These are phyloP conservation scores for Citrus glauca DNA, from an alignment of 345 rosid species.

Conservation along the genomic window DNA sequence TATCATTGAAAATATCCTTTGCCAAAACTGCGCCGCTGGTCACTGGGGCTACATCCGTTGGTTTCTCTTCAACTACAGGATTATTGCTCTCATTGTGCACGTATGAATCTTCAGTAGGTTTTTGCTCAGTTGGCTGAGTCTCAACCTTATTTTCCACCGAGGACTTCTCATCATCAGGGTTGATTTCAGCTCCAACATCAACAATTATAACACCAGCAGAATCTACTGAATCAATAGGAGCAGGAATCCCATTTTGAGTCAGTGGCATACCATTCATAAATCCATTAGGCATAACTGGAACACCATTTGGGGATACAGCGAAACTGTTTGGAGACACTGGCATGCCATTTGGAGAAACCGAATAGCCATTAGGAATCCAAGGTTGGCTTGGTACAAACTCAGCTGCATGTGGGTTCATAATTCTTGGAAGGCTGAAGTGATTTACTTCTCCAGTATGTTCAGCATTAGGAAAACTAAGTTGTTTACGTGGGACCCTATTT, in stretches of 20 bases:
- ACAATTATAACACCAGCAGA: slow-evolving; percentile 21
- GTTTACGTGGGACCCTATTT: slow-evolving; percentile 59
- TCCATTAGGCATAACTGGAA: slow-evolving; percentile 56
- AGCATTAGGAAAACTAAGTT: slow-evolving; percentile 52
- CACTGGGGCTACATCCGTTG: slow-evolving; percentile 9
- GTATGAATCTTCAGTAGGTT: slow-evolving; percentile 25
- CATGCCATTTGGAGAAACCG: slow-evolving; percentile 57
- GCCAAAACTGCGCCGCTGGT: slow-evolving; percentile 23
- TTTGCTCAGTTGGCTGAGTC: slow-evolving; percentile 30
- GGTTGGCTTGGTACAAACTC: slow-evolving; percentile 88
- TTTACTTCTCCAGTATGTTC: slow-evolving; percentile 57
- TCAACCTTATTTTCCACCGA: slow-evolving; percentile 35
- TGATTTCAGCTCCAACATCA: slow-evolving; percentile 34
- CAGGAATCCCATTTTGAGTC: slow-evolving; percentile 49
- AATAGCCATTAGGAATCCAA: slow-evolving; percentile 82
- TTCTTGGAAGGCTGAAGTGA: slow-evolving; percentile 56
- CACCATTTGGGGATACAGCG: slow-evolving; percentile 46
- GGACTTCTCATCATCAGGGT: slow-evolving; percentile 42
- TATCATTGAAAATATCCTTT: slow-evolving; percentile 32
- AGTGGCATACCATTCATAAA: slow-evolving; percentile 26
- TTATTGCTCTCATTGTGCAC: slow-evolving; percentile 26
- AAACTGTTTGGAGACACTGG: slow-evolving; percentile 54
- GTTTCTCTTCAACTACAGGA: slow-evolving; percentile 33
- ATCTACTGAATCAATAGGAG: slow-evolving; percentile 38
- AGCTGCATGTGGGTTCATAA: slow-evolving; percentile 99